Conservation (phyloP, 148 eudicot species). For the Chenopodium suecicum region DNA sequence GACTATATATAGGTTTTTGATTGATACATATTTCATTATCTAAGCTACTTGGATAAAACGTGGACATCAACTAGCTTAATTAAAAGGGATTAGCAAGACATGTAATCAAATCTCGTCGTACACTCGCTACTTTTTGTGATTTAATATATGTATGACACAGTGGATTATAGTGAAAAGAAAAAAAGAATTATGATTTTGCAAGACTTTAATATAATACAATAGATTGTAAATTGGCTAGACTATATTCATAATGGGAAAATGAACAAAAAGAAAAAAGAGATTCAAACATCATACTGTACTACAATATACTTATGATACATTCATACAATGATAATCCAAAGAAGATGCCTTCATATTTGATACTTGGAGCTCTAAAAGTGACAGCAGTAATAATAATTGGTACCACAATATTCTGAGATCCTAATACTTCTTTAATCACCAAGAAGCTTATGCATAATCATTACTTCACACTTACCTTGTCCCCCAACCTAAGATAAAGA, state of each 20-base stretch:
- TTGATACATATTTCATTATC: too few species aligned
- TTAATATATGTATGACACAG: too few species aligned
- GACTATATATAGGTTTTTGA: too few species aligned
- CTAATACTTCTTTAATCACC: slow-evolving; percentile 18
- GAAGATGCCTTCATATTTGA: background rate
- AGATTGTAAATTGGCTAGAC: too few species aligned
- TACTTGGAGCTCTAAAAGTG: slow-evolving; percentile 12
- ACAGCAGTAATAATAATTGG: slow-evolving; percentile 7
- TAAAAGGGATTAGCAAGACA: too few species aligned
- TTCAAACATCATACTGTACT: background rate
- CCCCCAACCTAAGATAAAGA: slow-evolving; percentile 10
- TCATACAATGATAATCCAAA: background rate
- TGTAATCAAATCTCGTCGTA: too few species aligned
- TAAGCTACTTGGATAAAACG: too few species aligned
- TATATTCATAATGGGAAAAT: background rate
- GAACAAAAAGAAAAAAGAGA: background rate
- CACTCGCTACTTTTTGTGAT: too few species aligned
- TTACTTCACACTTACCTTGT: slow-evolving; percentile 26
- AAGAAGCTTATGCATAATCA: slow-evolving; percentile 22
- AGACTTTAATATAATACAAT: too few species aligned
- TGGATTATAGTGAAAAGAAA: too few species aligned
- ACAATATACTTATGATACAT: background rate
- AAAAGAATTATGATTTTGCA: too few species aligned
- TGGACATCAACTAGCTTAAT: too few species aligned
- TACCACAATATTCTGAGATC: slow-evolving; percentile 10